Evolutionary conservation across 306 rosid species (phyloP).

Genomic region (Vigna trinervia): DNA sequence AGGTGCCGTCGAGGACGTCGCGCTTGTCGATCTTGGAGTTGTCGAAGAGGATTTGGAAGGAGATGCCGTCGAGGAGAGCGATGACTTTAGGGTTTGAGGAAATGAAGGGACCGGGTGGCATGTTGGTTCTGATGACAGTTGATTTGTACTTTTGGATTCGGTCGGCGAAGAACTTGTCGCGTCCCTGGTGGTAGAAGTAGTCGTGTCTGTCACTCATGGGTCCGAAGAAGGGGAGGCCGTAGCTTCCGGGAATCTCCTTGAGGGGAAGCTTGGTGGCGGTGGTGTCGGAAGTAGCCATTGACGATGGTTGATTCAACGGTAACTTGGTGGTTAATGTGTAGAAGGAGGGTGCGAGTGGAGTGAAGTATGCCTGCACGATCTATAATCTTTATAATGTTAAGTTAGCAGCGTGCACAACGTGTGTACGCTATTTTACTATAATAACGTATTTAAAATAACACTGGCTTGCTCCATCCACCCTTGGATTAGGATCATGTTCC

Average conservation of each 20-base stretch:
- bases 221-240: constrained; percentile 68
- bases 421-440: no score
- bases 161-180: constrained; percentile 57
- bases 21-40: constrained; percentile 67
- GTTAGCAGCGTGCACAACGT: no score
- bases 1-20: constrained; percentile 76
- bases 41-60: constrained; percentile 73
- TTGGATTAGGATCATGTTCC: no score
- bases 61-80: constrained; percentile 65
- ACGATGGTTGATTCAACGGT: background rate
- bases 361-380: no score
- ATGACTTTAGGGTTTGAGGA: constrained; percentile 62
- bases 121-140: constrained; percentile 73
- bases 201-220: constrained; percentile 64
- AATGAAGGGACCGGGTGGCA: constrained; percentile 84
- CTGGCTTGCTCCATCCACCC: no score
- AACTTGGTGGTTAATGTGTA: no score
- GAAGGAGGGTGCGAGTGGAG: no score
- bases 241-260: constrained; percentile 64
- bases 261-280: constrained; percentile 29
- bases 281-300: constrained; percentile 2
- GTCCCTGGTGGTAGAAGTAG: constrained; percentile 80
- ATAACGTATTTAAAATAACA: no score
- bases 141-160: constrained; percentile 57
- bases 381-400: no score